Percentiles rank a stretch among this genome's conserved stretches.
These are phyloP conservation scores for Acorus gramineus DNA, from an alignment of 106 monocot genomes.

Conservation along the genomic window DNA sequence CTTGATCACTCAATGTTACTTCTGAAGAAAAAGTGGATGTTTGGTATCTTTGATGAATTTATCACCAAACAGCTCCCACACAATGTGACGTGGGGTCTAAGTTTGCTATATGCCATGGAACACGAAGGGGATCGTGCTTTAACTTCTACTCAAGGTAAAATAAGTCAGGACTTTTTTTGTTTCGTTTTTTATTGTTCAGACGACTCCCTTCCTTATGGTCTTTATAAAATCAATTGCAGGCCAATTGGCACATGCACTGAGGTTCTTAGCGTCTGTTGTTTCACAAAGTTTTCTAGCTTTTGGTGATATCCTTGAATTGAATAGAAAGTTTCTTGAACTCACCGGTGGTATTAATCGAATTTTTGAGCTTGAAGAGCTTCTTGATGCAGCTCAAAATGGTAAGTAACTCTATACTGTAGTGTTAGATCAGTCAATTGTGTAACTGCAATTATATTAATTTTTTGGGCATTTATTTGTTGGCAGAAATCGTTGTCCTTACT, in stretches of 20 bases:
- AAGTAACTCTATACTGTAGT: constrained; percentile 6
- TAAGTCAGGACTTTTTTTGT: neutral
- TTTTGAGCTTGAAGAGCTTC: constrained; percentile 93
- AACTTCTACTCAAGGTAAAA: constrained; percentile 79
- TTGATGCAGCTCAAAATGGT: constrained; percentile 81
- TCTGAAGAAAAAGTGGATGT: constrained; percentile 80
- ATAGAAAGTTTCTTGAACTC: constrained; percentile 86
- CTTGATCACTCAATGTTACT: constrained; percentile 66
- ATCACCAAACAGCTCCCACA: constrained; percentile 93
- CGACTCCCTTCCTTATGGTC: neutral
- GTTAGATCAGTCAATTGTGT: too few species aligned
- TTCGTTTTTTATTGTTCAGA: neutral
- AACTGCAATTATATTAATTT: neutral
- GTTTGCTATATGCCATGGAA: constrained; percentile 92
- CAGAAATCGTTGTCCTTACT: too few species aligned
- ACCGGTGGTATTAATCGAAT: constrained; percentile 91
- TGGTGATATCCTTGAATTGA: constrained; percentile 97
- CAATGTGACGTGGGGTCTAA: constrained; percentile 98
- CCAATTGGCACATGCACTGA: constrained; percentile 88
- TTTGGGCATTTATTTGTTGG: neutral
- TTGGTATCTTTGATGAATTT: constrained; percentile 88
- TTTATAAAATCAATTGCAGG: constrained; percentile 36
- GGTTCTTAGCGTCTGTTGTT: constrained; percentile 91
- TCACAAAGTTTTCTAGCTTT: constrained; percentile 98
- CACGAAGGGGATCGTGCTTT: constrained; percentile 86